phyloP scores from a whole-genome alignment of 768 basidiomycete genomes.

The Hortiboletus flavorubellus region DNA sequence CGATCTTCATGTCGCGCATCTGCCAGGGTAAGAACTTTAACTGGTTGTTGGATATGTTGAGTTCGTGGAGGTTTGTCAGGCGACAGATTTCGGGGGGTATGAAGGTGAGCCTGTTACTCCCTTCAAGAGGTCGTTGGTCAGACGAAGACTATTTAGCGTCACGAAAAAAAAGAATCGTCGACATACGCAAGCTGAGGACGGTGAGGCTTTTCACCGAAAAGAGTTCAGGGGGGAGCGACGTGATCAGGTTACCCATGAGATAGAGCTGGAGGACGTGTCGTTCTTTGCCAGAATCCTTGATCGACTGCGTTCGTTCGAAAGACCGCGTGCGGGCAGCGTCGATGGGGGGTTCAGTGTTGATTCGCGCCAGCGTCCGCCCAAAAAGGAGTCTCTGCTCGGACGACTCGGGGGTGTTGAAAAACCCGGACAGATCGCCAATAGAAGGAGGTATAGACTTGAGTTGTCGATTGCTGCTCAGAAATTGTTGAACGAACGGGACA shows the following conservation, averaged over 20 bases:
- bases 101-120: conserved; percentile 50
- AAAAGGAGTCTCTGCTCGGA: conserved; percentile 29
- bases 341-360: conserved; percentile 33
- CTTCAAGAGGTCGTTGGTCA: conserved; percentile 31
- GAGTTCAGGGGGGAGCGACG: conserved; percentile 51
- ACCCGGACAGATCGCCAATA: conserved; percentile 44
- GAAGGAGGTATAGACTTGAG: conserved; percentile 49
- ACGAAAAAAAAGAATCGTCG: neutral
- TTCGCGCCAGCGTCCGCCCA: conserved; percentile 32
- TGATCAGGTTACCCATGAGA: conserved; percentile 53
- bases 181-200: conserved; percentile 62
- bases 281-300: conserved; percentile 36
- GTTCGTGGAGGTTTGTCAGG: conserved; percentile 50
- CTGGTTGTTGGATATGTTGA: conserved; percentile 60
- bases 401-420: conserved; percentile 41
- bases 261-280: conserved; percentile 54
- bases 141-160: neutral
- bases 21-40: conserved; percentile 63
- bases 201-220: conserved; percentile 56
- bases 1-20: conserved; percentile 54
- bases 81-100: conserved; percentile 63
- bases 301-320: conserved; percentile 26
- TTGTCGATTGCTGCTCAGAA: conserved; percentile 31
- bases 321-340: conserved; percentile 21
- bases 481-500: conserved; percentile 9